Evolutionary conservation across 495 filamentous ascomycete species (phyloP).

Genomic region (Pseudotulostoma volvatum): DNA sequence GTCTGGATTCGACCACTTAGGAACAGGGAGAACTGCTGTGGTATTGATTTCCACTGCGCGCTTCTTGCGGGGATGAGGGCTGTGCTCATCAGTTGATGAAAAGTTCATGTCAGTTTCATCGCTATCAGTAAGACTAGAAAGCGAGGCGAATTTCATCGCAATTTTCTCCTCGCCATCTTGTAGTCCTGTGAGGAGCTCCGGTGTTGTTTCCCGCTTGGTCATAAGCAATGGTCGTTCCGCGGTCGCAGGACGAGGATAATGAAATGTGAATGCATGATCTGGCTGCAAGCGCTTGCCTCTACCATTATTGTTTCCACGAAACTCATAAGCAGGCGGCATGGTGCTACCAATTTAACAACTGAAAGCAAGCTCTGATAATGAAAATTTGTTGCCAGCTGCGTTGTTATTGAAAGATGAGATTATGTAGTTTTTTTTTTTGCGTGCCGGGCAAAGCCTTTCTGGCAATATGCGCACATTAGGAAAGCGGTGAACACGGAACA

Average conservation of each 20-base stretch:
- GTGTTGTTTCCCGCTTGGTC: slow-evolving; percentile 19
- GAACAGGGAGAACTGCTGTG: slow-evolving; percentile 21
- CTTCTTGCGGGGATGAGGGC: slow-evolving; percentile 30
- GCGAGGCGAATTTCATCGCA: slow-evolving; percentile 24
- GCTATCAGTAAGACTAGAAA: slow-evolving; percentile 52
- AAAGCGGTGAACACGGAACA: too few relatives aligned
- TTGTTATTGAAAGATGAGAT: too few relatives aligned
- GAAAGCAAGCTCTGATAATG: too few relatives aligned
- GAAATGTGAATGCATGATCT: slow-evolving; percentile 31
- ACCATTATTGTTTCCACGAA: too few relatives aligned
- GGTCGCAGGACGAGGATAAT: slow-evolving; percentile 20
- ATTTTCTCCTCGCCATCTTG: slow-evolving; percentile 14
- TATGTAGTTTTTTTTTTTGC: too few relatives aligned
- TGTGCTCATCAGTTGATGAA: slow-evolving; percentile 32
- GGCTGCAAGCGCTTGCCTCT: slow-evolving; percentile 13
- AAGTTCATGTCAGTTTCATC: slow-evolving; percentile 57
- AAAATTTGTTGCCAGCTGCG: too few relatives aligned
- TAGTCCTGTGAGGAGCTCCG: slow-evolving; percentile 20
- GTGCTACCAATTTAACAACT: too few relatives aligned
- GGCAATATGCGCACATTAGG: too few relatives aligned
- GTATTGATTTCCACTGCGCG: slow-evolving; percentile 31
- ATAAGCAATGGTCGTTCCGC: slow-evolving; percentile 32
- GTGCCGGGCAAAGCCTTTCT: too few relatives aligned
- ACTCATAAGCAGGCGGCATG: too few relatives aligned
- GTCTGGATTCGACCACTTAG: slow-evolving; percentile 89